Evolutionary conservation across 1,139 yeast species (phyloP), one percentile per base, ranked within the genome.

Genomic region (Sugiyamaella japonica): DNA sequence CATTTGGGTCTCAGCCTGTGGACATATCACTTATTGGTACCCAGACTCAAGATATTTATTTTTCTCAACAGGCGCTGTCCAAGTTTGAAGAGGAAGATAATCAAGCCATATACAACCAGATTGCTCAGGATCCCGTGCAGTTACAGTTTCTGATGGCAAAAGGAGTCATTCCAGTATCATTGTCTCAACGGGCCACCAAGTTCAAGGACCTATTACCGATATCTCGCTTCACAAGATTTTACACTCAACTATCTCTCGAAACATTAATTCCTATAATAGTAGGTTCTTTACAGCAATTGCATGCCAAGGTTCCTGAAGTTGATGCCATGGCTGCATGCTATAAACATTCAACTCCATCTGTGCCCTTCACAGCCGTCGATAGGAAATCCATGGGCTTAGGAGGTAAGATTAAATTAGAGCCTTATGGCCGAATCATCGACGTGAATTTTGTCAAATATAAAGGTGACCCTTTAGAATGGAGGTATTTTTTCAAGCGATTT

Each of bases 381-480:
- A 71, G 80, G 40, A 73, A 78, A 37, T 77, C 76, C 51, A 70
- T 75, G 60, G 73, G 71, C 1, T 66, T 84, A 29, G 65, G 73
- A 17, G 87, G 89, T 1, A 67, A 71, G 23, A 74, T 83, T 38
- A 72, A 70, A 41, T 73, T 83, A 20, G 65, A 70, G 3, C 66
- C 69, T 48, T 64, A 51, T 15, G 51, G 48, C 15, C 52, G 49
- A 13, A 55, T 60, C 32, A 60, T 64, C 36, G 68, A 66, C 41
- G 74, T 84, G 1, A 80, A 78, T 53, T 83, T 84, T 62, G 68
- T 75, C 42, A 80, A 81, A 61, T 71, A 76, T 4, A 74, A 75
- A 37, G 86, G 86, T 0, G 87, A 84, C 68, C 88, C 88, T 0
- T 65, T 84, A 42, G 88, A 84, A 65, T 84, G 89, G 89, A 74